A percentile compares a stretch with the other conserved stretches of the same genome.
Conservation (phyloP, 2,329 filamentous ascomycete genomes). For the Diaporthe ilicicola region DNA sequence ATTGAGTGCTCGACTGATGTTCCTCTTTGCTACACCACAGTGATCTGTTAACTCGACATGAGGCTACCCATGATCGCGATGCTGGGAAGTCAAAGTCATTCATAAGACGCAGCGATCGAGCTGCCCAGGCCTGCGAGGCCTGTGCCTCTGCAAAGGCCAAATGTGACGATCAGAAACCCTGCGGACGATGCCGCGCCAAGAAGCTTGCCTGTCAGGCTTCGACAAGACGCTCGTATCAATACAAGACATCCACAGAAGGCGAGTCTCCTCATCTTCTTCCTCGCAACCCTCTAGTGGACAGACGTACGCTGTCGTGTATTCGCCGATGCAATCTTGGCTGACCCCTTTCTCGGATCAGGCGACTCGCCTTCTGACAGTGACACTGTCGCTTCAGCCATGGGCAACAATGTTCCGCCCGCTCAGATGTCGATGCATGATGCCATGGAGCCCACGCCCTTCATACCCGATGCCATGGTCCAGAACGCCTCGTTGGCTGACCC, state of each 20-base stretch:
- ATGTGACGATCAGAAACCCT: conserved; percentile 42
- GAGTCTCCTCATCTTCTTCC: background rate
- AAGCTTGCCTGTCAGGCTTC: conserved; percentile 38
- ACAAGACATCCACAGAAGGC: conserved; percentile 35
- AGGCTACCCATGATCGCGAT: conserved; percentile 42
- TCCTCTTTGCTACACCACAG: conserved; percentile 20
- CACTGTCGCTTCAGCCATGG: conserved; percentile 7
- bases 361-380: conserved; percentile 10
- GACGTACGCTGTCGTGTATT: background rate
- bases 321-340: conserved; percentile 21
- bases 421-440: background rate
- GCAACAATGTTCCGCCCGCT: background rate
- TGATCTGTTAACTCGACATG: conserved; percentile 42
- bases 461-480: conserved; percentile 19
- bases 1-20: background rate
- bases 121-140: conserved; percentile 39
- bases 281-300: background rate
- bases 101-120: conserved; percentile 41
- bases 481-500: conserved; percentile 33
- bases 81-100: conserved; percentile 38
- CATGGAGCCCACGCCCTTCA: conserved; percentile 21
- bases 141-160: conserved; percentile 42
- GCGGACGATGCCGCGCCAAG: conserved; percentile 39
- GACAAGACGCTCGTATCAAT: conserved; percentile 33
- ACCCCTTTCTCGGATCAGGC: background rate